Conservation (phyloP, 1,139 yeast species). For the Yamadazyma songkhlaensis region DNA sequence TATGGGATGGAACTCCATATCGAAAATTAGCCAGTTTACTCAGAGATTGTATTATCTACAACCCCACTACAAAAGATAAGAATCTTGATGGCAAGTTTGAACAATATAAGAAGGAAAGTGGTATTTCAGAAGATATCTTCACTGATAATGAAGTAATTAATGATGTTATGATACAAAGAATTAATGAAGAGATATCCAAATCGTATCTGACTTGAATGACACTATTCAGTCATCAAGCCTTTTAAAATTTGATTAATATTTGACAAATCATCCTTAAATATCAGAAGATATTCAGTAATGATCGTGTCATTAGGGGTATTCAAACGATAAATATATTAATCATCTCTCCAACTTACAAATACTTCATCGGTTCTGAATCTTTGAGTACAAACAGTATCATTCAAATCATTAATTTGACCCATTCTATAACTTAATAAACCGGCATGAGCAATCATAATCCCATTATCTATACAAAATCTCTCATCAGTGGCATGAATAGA, state of each 20-base stretch:
- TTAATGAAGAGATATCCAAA: constrained; percentile 18
- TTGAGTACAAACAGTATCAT: constrained; percentile 86
- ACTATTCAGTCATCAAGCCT: constrained; percentile 14
- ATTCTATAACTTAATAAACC: constrained; percentile 84
- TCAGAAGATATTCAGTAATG: constrained; percentile 5
- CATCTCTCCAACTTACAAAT: constrained; percentile 81
- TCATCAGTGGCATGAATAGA: constrained; percentile 92
- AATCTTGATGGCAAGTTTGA: constrained; percentile 1
- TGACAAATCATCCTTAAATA: constrained; percentile 16
- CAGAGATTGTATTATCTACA: constrained; percentile 27
- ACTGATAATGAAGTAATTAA: constrained; percentile 11
- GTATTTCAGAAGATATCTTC: constrained; percentile 6
- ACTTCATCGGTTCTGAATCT: constrained; percentile 94
- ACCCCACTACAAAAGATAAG: not conserved
- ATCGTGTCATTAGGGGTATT: not conserved
- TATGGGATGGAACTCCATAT: constrained; percentile 49
- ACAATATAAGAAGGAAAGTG: constrained; percentile 1
- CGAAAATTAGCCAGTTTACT: constrained; percentile 48
- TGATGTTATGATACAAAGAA: constrained; percentile 6
- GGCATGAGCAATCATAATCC: constrained; percentile 99
- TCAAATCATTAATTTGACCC: constrained; percentile 62
- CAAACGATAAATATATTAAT: constrained; percentile 18
- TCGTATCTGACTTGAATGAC: constrained; percentile 35
- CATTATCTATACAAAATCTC: constrained; percentile 94
- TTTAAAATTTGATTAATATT: constrained; percentile 21